These are phyloP conservation scores for Candida sanyaensis DNA, from an alignment of 1,139 yeast species.

Conservation along the genomic window DNA sequence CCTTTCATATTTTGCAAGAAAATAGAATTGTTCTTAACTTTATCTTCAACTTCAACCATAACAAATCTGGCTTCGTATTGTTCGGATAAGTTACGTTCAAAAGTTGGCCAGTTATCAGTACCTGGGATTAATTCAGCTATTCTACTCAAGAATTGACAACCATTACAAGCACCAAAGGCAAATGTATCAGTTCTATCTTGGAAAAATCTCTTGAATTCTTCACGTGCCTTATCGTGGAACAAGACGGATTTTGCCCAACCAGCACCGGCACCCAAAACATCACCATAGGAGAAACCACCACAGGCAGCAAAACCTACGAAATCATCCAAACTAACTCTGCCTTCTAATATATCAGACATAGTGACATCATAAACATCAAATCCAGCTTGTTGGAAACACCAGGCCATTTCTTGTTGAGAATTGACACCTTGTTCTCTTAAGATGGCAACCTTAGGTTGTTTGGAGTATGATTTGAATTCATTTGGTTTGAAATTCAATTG, in stretches of 20 bases:
- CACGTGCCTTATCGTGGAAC: conserved; percentile 75
- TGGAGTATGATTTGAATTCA: conserved; percentile 30
- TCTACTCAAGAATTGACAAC: conserved; percentile 94
- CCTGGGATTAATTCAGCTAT: conserved; percentile 91
- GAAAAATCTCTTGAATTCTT: conserved; percentile 79
- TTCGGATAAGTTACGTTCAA: conserved; percentile 88
- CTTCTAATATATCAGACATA: conserved; percentile 87
- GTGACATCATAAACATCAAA: conserved; percentile 93
- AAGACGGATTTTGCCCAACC: conserved; percentile 99
- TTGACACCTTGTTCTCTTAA: conserved; percentile 99
- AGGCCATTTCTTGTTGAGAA: conserved; percentile 98
- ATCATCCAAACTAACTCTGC: conserved; percentile 69
- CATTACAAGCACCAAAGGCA: conserved; percentile 99
- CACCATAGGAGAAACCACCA: conserved; percentile 99
- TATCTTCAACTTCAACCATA: conserved; percentile 75
- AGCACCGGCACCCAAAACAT: conserved; percentile 97
- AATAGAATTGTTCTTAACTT: conserved; percentile 56
- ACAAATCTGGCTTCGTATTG: conserved; percentile 96
- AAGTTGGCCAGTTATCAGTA: conserved; percentile 94
- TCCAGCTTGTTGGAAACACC: conserved; percentile 95
- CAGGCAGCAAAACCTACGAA: conserved; percentile 97
- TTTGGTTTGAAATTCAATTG: conserved; percentile 62
- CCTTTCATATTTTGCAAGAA: conserved; percentile 92
- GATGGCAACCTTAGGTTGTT: conserved; percentile 85
- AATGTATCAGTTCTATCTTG: conserved; percentile 86